Evolutionary conservation across 768 basidiomycete genomes (phyloP).

Genomic region (Coprinopsis marcescibilis): DNA sequence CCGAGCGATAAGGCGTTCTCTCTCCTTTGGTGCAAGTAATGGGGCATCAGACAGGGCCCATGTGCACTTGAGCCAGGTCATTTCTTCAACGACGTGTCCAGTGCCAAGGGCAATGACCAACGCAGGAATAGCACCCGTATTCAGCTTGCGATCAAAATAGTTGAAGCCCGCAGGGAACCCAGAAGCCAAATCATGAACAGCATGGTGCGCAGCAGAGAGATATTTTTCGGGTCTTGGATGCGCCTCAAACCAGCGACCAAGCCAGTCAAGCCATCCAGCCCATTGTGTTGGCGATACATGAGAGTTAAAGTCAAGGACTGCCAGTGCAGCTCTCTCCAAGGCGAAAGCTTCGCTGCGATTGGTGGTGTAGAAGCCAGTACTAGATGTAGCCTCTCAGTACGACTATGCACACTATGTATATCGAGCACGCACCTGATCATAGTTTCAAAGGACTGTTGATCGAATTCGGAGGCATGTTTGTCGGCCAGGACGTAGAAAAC

Average conservation of each 20-base stretch:
- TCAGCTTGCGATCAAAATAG: neutral
- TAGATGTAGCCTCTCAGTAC: too few relatives aligned
- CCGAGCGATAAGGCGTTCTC: too few relatives aligned
- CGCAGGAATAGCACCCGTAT: neutral
- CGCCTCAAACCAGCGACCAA: neutral
- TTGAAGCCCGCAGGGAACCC: too few relatives aligned
- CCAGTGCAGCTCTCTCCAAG: neutral
- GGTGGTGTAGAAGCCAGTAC: neutral
- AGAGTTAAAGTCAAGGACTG: neutral
- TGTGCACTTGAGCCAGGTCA: too few relatives aligned
- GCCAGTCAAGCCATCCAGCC: neutral
- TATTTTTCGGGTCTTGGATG: neutral
- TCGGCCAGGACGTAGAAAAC: neutral
- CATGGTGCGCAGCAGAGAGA: too few relatives aligned
- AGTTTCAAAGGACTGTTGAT: too few relatives aligned
- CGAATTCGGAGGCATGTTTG: too few relatives aligned
- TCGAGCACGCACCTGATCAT: too few relatives aligned
- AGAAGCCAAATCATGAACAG: too few relatives aligned
- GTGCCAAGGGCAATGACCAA: neutral
- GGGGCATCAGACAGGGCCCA: too few relatives aligned
- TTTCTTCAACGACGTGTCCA: neutral
- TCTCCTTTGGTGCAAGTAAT: too few relatives aligned
- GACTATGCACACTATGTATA: too few relatives aligned
- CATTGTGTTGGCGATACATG: neutral
- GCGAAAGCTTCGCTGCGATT: neutral